Conservation (phyloP, 176 grass and related monocot genomes). For the Elymus sibiricus region DNA sequence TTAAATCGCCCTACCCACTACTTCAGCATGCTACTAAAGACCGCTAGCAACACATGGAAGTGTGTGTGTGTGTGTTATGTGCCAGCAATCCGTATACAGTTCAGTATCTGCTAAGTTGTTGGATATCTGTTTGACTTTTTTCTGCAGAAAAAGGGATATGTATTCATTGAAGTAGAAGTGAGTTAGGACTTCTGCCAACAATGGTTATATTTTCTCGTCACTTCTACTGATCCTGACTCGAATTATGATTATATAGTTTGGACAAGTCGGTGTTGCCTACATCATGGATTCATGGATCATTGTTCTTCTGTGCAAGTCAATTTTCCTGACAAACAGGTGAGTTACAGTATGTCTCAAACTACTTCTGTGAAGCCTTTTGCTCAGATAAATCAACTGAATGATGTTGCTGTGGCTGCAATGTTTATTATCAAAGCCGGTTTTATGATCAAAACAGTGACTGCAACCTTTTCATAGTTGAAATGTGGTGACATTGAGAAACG, state of each 20-base stretch:
- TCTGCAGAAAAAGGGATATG: background rate
- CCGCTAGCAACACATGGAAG: background rate
- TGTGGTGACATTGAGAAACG: too few species aligned
- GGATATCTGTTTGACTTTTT: background rate
- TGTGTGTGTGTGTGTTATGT: background rate
- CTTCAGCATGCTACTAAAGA: conserved; percentile 10
- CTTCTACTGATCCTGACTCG: background rate
- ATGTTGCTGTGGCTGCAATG: background rate
- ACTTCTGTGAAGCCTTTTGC: background rate
- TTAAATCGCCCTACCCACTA: background rate
- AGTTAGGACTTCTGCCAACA: background rate
- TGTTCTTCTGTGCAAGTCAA: conserved; percentile 49
- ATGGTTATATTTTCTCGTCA: background rate
- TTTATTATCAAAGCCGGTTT: background rate
- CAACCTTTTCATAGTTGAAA: too few species aligned
- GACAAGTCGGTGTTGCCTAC: conserved; percentile 47
- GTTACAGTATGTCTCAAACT: background rate
- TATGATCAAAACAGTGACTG: background rate
- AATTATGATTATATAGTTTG: conserved; percentile 48
- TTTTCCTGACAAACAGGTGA: conserved; percentile 58
- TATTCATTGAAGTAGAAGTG: background rate
- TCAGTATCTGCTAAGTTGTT: background rate
- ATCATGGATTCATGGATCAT: conserved; percentile 47
- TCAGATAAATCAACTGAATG: background rate
- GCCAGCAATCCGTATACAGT: background rate